phyloP scores from a whole-genome alignment of 2,329 filamentous ascomycete species.

The Atkinsonella hypoxylon region DNA sequence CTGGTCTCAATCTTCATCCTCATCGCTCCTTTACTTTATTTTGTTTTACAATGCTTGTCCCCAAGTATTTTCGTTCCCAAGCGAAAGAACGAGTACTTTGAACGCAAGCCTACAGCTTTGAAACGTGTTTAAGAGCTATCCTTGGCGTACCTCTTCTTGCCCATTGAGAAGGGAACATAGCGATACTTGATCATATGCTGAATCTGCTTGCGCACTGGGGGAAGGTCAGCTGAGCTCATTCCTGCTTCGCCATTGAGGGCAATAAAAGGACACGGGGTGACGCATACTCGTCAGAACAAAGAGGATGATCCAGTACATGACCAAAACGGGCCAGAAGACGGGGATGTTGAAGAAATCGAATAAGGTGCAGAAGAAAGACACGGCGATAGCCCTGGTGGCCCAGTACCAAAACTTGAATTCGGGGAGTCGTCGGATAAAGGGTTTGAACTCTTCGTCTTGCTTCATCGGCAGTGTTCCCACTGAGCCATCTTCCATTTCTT shows the following conservation, averaged over 20 bases:
- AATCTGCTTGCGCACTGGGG: slow-evolving; percentile 92
- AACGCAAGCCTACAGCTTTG: background rate
- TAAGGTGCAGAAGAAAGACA: slow-evolving; percentile 83
- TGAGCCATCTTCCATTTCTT: slow-evolving; percentile 89
- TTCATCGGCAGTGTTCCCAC: slow-evolving; percentile 78
- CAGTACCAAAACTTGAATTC: slow-evolving; percentile 99
- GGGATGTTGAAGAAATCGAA: slow-evolving; percentile 92
- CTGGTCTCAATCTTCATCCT: background rate
- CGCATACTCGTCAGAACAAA: slow-evolving; percentile 87
- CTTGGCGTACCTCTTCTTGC: slow-evolving; percentile 72
- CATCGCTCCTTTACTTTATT: background rate
- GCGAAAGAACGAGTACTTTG: too few relatives aligned
- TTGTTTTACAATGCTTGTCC: background rate
- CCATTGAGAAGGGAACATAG: slow-evolving; percentile 87
- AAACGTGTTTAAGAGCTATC: slow-evolving; percentile 33
- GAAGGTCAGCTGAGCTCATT: slow-evolving; percentile 1
- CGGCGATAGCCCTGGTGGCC: slow-evolving; percentile 73
- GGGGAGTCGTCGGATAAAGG: slow-evolving; percentile 88
- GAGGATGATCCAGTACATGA: slow-evolving; percentile 97
- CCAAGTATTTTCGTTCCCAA: too few relatives aligned
- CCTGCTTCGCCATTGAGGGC: background rate
- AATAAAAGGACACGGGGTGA: background rate
- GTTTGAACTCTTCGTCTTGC: slow-evolving; percentile 93
- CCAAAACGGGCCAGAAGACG: slow-evolving; percentile 96
- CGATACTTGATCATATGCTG: slow-evolving; percentile 99